Base-by-base conservation (phyloP, 441 rosid species). In the Populus hybrid region DNA sequence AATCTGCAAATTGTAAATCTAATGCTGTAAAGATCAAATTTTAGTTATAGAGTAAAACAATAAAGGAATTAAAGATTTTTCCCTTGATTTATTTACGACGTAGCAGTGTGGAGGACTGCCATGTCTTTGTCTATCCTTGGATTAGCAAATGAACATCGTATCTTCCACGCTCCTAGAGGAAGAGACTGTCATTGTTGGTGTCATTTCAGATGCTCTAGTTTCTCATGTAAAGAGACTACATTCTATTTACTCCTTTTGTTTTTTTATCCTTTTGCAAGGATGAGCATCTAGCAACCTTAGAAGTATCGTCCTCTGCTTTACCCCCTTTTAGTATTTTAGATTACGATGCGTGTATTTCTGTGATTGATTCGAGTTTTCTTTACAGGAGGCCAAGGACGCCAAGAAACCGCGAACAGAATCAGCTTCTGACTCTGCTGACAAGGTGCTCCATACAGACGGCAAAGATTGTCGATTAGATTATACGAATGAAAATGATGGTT, bases 371-470 rank as follows among this genome's bases (percentile, higher is more conserved):
- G 56, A 45, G 28, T 61, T 21, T 21, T 61, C 4, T 33, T 61
- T 9, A 61, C 28, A 61, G 65, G 65, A 21, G 28, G 65, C 65
- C 0, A 85, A 83, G 64, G 84, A 78, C 71, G 26, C 78, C 42
- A 86, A 88, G 84, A 89, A 86, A 75, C 76, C 69, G 21, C 81
- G 74, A 63, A 73, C 78, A 9, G 89, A 83, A 59, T 67, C 76
- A 10, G 68, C 72, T 66, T 26, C 70, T 28, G 85, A 79, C 11
- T 42, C 74, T 66, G 86, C 71, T 33, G 78, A 82, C 33, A 78
- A 77, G 38, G n/a, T 24, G 59, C 26, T 77, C 29, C 69, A 68
- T 35, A 66, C 16, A 23, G 76, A 68, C 12, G 74, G 79, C 56
- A 81, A 78, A 50, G 79, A 77, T 36, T 28, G 12, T 0, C 65